Percentiles rank a stretch among this genome's conserved stretches.
These are phyloP conservation scores for Colletotrichum musae DNA, from an alignment of 2,329 filamentous ascomycete genomes.

Conservation along the genomic window DNA sequence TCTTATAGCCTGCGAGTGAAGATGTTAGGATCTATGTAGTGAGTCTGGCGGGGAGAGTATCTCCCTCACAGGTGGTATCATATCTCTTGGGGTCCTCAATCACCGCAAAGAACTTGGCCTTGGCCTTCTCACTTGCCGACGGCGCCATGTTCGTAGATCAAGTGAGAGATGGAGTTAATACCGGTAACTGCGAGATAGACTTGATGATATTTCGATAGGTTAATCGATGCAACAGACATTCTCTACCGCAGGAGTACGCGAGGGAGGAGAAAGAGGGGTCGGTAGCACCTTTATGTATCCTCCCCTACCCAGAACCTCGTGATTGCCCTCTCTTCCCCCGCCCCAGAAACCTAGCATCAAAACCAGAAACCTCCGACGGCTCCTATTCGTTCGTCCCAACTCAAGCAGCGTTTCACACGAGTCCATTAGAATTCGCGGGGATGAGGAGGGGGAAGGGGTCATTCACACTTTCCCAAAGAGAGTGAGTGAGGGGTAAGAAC, in stretches of 20 bases:
- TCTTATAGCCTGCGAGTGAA: slow-evolving; percentile 29
- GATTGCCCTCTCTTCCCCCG: not conserved
- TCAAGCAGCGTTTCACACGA: slow-evolving; percentile 24
- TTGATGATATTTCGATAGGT: too few relatives aligned
- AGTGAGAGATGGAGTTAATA: too few relatives aligned
- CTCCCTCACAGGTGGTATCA: slow-evolving; percentile 20
- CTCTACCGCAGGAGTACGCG: too few relatives aligned
- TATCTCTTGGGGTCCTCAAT: slow-evolving; percentile 35
- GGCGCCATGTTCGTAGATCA: slow-evolving; percentile 22
- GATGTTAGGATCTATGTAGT: too few relatives aligned
- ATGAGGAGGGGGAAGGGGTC: not conserved
- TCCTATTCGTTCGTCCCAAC: slow-evolving; percentile 34
- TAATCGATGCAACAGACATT: not conserved
- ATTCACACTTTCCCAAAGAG: not conserved
- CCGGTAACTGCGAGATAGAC: not conserved
- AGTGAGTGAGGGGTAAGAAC: slow-evolving; percentile 36
- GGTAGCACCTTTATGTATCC: slow-evolving; percentile 1
- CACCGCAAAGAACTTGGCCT: slow-evolving; percentile 36
- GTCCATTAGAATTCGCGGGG: slow-evolving; percentile 11
- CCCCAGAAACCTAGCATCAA: not conserved
- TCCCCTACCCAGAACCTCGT: not conserved
- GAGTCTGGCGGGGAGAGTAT: not conserved
- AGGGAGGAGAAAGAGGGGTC: slow-evolving; percentile 18
- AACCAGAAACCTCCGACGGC: slow-evolving; percentile 7
- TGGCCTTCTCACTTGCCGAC: slow-evolving; percentile 22